Evolutionary conservation across 2,329 filamentous ascomycete genomes (phyloP).

Genomic region (Colletotrichum trifolii): DNA sequence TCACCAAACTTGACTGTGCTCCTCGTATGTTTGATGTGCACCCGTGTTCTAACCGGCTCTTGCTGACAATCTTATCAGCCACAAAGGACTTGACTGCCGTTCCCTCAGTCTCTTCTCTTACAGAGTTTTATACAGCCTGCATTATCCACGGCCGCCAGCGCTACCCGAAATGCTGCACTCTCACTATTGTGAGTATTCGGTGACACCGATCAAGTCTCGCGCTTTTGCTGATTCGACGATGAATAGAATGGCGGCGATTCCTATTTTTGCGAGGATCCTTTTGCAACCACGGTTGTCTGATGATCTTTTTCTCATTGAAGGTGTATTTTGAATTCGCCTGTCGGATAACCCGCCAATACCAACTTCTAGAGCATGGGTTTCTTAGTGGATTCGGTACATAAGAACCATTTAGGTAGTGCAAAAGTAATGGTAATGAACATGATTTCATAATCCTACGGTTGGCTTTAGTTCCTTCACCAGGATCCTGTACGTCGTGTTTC

Average conservation of each 20-base stretch:
- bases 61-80: neutral
- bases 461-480: too few relatives aligned
- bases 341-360: too few relatives aligned
- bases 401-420: too few relatives aligned
- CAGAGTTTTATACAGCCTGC: constrained; percentile 3
- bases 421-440: too few relatives aligned
- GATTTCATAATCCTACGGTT: too few relatives aligned
- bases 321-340: neutral
- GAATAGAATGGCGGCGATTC: neutral
- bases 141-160: neutral
- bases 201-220: too few relatives aligned
- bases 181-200: constrained; percentile 6
- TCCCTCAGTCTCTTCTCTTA: neutral
- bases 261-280: neutral
- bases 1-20: neutral
- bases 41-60: too few relatives aligned
- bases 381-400: too few relatives aligned
- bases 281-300: neutral
- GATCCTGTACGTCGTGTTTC: neutral
- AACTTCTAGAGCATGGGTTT: too few relatives aligned
- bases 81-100: neutral
- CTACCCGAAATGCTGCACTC: constrained; percentile 6
- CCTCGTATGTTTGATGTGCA: neutral
- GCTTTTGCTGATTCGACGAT: neutral
- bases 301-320: neutral